Base-by-base conservation (phyloP, 805 yeast species). In the Lipomyces orientalis region DNA sequence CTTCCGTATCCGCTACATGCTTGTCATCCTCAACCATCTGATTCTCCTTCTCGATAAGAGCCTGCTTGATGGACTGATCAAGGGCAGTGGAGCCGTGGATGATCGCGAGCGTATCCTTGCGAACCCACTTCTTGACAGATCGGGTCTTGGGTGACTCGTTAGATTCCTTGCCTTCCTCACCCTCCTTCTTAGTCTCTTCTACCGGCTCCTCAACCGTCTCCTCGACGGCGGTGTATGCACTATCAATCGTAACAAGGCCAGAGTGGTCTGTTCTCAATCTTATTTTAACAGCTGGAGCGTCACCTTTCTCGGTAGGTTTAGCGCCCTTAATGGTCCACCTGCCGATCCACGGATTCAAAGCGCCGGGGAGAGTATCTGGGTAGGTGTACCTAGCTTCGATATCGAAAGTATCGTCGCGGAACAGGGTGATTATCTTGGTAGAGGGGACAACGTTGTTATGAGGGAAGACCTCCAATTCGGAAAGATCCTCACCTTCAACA, bases 1-100 rank as follows among this genome's bases (percentile, higher is more conserved):
- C 98, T 85, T 95, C 98, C 73, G 98, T 95, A 84, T 95, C 98
- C 74, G 96, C 96, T 73, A 95, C 98, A 76, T 94, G 88, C 85
- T 93, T 95, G 82, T 95, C 99, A 78, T 89, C 93, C 79, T 92
- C 87, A 73, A 87, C 85, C 88, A 95, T 83, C 79, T 89, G 85
- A 77, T 87, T 87, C 85, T 95, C 99, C 80, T 83, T 83, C 86
- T 95, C 98, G 70, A 90, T 85, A 73, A 84, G 85, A 64, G 81
- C 82, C 75, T 88, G 83, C 80, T 91, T 85, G 70, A 82, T 84
- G 70, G 89, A 79, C 75, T 90, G 85, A 61, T 91, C 86, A 68
- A 88, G 87, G 57, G 81, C 79, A 4, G 74, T 71, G 67, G 92
- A 87, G 69, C 81, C 80, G 76, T 86, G 85, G 61, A 80, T 81